A percentile compares a stretch with the other conserved stretches of the same genome.
These are phyloP conservation scores for Prunella vulgaris DNA, from an alignment of 257 asterid species.

Conservation along the genomic window DNA sequence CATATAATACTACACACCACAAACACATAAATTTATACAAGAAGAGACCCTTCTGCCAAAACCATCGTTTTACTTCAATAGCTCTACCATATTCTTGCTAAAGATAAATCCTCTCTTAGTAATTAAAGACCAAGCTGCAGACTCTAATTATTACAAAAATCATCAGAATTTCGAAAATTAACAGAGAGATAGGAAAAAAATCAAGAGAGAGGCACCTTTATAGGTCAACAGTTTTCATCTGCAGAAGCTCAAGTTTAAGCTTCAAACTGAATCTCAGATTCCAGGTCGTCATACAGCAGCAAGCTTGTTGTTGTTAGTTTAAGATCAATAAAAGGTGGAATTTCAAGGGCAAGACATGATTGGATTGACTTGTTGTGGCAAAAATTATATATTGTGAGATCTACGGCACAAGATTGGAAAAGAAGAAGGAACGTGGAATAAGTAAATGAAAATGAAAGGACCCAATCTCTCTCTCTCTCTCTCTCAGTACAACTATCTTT, in stretches of 20 bases:
- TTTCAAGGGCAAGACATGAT: not conserved
- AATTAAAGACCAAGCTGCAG: not conserved
- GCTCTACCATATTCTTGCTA: not conserved
- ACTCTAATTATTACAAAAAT: not conserved
- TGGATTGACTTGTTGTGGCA: slow-evolving; percentile 9
- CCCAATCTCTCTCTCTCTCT: slow-evolving; percentile 18
- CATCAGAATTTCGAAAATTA: too few relatives aligned
- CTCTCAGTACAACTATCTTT: slow-evolving; percentile 19
- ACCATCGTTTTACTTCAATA: not conserved
- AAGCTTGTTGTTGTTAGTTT: not conserved
- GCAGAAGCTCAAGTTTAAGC: slow-evolving; percentile 4
- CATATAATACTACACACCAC: not conserved
- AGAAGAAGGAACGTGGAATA: not conserved
- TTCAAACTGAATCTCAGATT: slow-evolving; percentile 18
- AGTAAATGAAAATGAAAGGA: slow-evolving; percentile 22
- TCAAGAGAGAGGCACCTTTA: slow-evolving; percentile 22
- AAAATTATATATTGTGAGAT: slow-evolving; percentile 24
- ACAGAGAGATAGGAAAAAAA: not conserved
- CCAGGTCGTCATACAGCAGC: not conserved
- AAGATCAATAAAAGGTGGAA: not conserved
- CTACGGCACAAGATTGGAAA: slow-evolving; percentile 15
- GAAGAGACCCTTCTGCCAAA: not conserved
- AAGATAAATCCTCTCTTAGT: not conserved
- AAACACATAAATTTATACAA: not conserved
- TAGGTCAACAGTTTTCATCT: slow-evolving; percentile 27